phyloP scores from a whole-genome alignment of 2,329 filamentous ascomycete species.

The Trichophyton equinum region DNA sequence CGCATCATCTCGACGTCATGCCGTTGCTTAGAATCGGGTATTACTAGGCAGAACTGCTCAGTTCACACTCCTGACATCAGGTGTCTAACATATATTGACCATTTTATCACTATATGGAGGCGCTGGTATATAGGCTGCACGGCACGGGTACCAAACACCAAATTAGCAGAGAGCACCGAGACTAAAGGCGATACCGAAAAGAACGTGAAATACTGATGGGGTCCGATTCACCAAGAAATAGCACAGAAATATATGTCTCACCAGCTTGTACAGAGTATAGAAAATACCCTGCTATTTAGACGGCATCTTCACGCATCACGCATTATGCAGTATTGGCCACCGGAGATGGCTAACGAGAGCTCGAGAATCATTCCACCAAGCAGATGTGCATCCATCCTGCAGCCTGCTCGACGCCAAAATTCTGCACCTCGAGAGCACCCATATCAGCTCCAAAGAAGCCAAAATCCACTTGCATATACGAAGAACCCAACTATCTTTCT shows the following conservation, averaged over 20 bases:
- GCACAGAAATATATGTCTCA: background rate
- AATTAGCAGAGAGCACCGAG: background rate
- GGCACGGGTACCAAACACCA: background rate
- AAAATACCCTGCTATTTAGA: background rate
- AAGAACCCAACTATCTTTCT: background rate
- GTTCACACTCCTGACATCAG: background rate
- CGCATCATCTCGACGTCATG: background rate
- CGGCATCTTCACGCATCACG: background rate
- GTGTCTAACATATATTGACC: background rate
- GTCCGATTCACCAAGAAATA: background rate
- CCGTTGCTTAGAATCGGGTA: background rate
- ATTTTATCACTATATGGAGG: background rate
- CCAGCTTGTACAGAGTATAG: background rate
- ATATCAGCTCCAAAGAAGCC: background rate
- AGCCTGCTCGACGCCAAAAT: background rate
- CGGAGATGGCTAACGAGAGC: background rate
- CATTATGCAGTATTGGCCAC: background rate
- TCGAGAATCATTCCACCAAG: background rate
- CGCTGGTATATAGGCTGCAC: background rate
- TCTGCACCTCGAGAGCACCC: background rate
- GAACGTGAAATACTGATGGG: background rate
- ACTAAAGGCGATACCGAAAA: background rate
- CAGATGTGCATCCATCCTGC: background rate
- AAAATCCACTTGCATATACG: background rate
- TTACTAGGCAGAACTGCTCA: background rate